These are phyloP conservation scores for Corymbia citriodora DNA, from an alignment of 441 rosid species.

Conservation along the genomic window DNA sequence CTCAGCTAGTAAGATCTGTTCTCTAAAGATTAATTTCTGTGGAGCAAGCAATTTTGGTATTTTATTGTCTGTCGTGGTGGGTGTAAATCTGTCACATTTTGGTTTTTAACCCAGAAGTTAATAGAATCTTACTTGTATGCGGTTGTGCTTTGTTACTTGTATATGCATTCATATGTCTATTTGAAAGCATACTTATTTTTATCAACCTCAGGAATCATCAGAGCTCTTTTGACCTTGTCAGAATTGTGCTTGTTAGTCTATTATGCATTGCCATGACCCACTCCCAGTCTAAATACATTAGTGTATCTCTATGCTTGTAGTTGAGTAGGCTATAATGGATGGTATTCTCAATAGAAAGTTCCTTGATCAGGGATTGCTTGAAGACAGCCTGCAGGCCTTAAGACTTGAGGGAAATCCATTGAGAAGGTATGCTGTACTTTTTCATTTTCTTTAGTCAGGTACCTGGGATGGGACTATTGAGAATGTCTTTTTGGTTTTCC, in stretches of 20 bases:
- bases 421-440: constrained; percentile 50
- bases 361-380: constrained; percentile 67
- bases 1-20: constrained; percentile 53
- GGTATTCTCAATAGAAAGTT: neutral
- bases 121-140: neutral
- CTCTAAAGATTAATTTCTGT: neutral
- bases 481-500: neutral
- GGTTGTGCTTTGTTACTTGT: neutral
- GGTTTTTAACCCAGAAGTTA: neutral
- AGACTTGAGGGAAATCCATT: constrained; percentile 89
- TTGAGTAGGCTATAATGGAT: neutral
- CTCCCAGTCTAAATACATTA: neutral
- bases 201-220: neutral
- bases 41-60: neutral
- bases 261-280: neutral
- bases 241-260: neutral
- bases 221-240: neutral
- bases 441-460: neutral
- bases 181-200: neutral
- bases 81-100: neutral
- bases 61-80: neutral
- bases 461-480: neutral
- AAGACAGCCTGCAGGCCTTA: constrained; percentile 66
- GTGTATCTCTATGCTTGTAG: neutral
- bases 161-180: neutral